phyloP scores from a whole-genome alignment of 2,329 filamentous ascomycete genomes.

The Fusarium graminum region DNA sequence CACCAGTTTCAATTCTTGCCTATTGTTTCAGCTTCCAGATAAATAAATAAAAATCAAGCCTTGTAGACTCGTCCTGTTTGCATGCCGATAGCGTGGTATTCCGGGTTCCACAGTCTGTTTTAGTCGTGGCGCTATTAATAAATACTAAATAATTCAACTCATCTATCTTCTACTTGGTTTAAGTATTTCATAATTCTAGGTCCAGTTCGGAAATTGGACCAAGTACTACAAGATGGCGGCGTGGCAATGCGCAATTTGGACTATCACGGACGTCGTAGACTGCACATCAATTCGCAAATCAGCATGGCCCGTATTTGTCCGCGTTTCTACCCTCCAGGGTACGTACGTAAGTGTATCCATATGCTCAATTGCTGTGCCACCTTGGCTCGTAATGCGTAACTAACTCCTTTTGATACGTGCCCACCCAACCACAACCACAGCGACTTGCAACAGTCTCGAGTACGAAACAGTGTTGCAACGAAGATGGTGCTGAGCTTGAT shows the following conservation, averaged over 20 bases:
- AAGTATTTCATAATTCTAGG: background rate
- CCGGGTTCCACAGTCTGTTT: constrained; percentile 4
- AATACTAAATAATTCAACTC: too few relatives aligned
- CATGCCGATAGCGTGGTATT: constrained; percentile 3
- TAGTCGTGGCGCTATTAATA: background rate
- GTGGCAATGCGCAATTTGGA: constrained; percentile 4
- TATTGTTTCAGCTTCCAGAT: constrained; percentile 31
- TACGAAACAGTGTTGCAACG: constrained; percentile 12
- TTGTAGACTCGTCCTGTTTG: constrained; percentile 1
- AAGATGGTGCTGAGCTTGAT: background rate
- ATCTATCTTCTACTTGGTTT: background rate
- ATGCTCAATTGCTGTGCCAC: constrained; percentile 24
- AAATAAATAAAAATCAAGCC: background rate
- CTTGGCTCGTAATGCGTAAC: constrained; percentile 1
- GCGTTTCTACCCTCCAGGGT: background rate
- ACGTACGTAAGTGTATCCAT: background rate
- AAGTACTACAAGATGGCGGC: background rate
- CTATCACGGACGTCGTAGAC: background rate
- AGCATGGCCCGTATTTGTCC: constrained; percentile 10
- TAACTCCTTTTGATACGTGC: background rate
- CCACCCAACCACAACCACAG: background rate
- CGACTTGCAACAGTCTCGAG: constrained; percentile 17
- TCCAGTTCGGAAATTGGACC: background rate
- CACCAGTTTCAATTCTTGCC: constrained; percentile 13
- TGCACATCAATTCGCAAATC: constrained; percentile 4